phyloP scores from a whole-genome alignment of 2,329 filamentous ascomycete species.

The Fusarium nelsonii region DNA sequence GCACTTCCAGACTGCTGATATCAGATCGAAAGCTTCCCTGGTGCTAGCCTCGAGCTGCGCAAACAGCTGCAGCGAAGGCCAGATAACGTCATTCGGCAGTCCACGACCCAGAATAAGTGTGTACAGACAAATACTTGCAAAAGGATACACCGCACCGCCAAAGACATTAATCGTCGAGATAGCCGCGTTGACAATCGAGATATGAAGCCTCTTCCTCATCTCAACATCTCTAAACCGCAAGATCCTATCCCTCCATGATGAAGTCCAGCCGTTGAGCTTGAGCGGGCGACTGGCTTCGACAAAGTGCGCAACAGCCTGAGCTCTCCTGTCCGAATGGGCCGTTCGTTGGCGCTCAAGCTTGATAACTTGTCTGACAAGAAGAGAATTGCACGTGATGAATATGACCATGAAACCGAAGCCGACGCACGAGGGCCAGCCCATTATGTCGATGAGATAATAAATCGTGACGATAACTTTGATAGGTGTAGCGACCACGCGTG shows the following conservation, averaged over 20 bases:
- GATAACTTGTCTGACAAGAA: slow-evolving; percentile 75
- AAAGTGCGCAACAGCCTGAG: slow-evolving; percentile 86
- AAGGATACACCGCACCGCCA: slow-evolving; percentile 80
- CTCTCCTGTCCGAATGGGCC: slow-evolving; percentile 78
- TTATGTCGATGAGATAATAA: slow-evolving; percentile 74
- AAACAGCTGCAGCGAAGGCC: slow-evolving; percentile 87
- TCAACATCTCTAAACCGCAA: slow-evolving; percentile 53
- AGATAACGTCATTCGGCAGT: slow-evolving; percentile 84
- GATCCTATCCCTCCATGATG: slow-evolving; percentile 54
- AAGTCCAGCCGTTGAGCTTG: slow-evolving; percentile 58
- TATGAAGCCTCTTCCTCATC: slow-evolving; percentile 55
- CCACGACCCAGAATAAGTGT: slow-evolving; percentile 76
- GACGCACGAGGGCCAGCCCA: slow-evolving; percentile 83
- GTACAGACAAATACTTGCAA: slow-evolving; percentile 85
- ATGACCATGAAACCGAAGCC: slow-evolving; percentile 77
- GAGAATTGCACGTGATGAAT: slow-evolving; percentile 76
- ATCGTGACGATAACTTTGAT: slow-evolving; percentile 78
- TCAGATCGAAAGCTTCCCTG: slow-evolving; percentile 78
- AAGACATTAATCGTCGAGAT: slow-evolving; percentile 78
- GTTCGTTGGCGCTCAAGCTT: slow-evolving; percentile 78
- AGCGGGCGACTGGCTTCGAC: slow-evolving; percentile 84
- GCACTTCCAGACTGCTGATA: slow-evolving; percentile 83
- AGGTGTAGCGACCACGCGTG: slow-evolving; percentile 79
- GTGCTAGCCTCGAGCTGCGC: slow-evolving; percentile 78
- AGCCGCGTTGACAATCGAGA: slow-evolving; percentile 54